These are phyloP conservation scores for Solanum bulbocastanum DNA, from an alignment of 257 asterid species.

Conservation along the genomic window DNA sequence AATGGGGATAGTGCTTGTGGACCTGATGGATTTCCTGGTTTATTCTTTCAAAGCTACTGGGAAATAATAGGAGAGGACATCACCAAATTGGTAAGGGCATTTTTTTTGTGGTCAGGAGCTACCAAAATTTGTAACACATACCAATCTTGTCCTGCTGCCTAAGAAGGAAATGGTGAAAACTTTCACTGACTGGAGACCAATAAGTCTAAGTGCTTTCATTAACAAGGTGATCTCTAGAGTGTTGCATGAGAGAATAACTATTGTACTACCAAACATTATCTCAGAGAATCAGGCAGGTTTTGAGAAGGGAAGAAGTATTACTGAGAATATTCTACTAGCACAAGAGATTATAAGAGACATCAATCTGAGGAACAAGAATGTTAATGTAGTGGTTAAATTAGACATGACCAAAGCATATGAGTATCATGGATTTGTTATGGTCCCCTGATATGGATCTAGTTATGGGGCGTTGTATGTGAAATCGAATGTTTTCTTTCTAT, in stretches of 20 bases:
- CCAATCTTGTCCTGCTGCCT: neutral
- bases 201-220: neutral
- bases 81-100: neutral
- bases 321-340: neutral
- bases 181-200: neutral
- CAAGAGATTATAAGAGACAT: too few relatives aligned
- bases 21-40: neutral
- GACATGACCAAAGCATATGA: too few relatives aligned
- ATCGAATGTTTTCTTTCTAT: too few relatives aligned
- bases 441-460: too few relatives aligned
- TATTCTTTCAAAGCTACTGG: neutral
- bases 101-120: neutral
- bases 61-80: neutral
- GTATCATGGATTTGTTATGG: too few relatives aligned
- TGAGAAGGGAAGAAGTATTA: neutral
- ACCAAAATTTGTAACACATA: neutral
- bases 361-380: too few relatives aligned
- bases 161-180: neutral
- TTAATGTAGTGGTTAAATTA: too few relatives aligned
- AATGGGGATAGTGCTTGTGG: neutral
- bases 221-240: neutral
- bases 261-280: neutral
- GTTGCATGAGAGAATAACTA: neutral
- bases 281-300: neutral
- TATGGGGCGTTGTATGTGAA: too few relatives aligned